Evolutionary conservation across 352 stramenopile species (phyloP).

Genomic region (Globisporangium acanthophoron): DNA sequence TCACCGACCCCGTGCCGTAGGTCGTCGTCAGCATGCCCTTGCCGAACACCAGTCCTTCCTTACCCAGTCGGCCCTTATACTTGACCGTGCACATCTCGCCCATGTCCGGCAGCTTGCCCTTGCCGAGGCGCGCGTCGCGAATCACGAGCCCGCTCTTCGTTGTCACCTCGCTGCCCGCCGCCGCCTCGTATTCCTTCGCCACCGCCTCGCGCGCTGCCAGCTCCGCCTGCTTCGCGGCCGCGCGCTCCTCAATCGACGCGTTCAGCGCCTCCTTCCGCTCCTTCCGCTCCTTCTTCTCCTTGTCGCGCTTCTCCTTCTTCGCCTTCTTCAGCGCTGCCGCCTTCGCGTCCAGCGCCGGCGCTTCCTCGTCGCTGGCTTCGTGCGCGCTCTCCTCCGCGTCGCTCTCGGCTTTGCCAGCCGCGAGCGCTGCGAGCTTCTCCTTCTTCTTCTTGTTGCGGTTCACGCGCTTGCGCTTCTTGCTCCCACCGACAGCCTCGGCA

Average conservation of each 20-base stretch:
- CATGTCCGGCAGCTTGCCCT: conserved; percentile 36
- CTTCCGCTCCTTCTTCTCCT: conserved; percentile 30
- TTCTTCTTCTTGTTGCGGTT: conserved; percentile 19
- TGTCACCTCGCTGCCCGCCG: conserved; percentile 43
- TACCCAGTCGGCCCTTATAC: conserved; percentile 54
- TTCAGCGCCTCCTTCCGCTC: conserved; percentile 18
- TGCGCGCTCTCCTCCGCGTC: background rate
- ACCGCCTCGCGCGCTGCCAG: conserved; percentile 37
- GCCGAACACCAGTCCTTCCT: conserved; percentile 61
- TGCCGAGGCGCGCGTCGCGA: conserved; percentile 46
- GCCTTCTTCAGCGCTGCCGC: conserved; percentile 9
- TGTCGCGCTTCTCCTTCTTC: conserved; percentile 13
- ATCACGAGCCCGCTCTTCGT: conserved; percentile 52
- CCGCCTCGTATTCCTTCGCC: conserved; percentile 45
- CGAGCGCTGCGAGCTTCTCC: conserved; percentile 11
- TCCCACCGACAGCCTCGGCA: too few relatives aligned
- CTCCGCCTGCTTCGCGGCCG: conserved; percentile 20
- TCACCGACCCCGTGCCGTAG: conserved; percentile 64
- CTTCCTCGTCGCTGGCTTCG: conserved; percentile 5
- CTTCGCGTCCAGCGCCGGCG: conserved; percentile 9
- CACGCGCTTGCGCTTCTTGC: conserved; percentile 30
- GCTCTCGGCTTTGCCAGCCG: conserved; percentile 17
- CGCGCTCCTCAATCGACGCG: conserved; percentile 18
- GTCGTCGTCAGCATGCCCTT: conserved; percentile 70
- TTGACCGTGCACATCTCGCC: conserved; percentile 76